Percentiles rank a stretch among this genome's conserved stretches.
Conservation (phyloP, 371 early-diverging fungal species). For the Saksenaea vasiformis region DNA sequence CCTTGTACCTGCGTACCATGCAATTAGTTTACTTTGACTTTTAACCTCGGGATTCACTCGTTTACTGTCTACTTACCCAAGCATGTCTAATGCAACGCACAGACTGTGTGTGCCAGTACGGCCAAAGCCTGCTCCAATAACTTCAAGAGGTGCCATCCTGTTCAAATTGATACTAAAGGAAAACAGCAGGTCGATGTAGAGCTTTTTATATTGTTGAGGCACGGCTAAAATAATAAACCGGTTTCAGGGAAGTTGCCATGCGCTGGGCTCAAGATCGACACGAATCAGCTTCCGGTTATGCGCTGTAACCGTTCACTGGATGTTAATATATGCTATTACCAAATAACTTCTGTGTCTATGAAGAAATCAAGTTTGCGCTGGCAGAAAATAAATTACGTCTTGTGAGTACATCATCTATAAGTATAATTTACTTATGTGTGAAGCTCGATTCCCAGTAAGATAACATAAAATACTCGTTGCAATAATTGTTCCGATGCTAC, state of each 20-base stretch:
- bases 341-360: no score
- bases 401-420: no score
- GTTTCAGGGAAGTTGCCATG: background rate
- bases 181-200: background rate
- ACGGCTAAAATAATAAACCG: background rate
- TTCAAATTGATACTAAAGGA: background rate
- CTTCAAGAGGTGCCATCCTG: slow-evolving; percentile 27
- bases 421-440: no score
- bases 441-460: no score
- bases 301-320: no score
- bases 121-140: slow-evolving; percentile 41
- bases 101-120: slow-evolving; percentile 40
- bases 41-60: background rate
- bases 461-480: no score
- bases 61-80: slow-evolving; percentile 25
- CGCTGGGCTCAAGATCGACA: no score
- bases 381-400: no score
- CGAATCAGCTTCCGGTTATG: no score
- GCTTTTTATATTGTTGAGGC: background rate
- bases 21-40: background rate
- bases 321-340: no score
- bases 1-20: slow-evolving; percentile 12
- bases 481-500: no score
- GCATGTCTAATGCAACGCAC: slow-evolving; percentile 27
- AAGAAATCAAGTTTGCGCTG: no score